Evolutionary conservation across 2,329 filamentous ascomycete genomes (phyloP), one percentile per base, ranked within the genome.

Genomic region (Botryotinia globosa): DNA sequence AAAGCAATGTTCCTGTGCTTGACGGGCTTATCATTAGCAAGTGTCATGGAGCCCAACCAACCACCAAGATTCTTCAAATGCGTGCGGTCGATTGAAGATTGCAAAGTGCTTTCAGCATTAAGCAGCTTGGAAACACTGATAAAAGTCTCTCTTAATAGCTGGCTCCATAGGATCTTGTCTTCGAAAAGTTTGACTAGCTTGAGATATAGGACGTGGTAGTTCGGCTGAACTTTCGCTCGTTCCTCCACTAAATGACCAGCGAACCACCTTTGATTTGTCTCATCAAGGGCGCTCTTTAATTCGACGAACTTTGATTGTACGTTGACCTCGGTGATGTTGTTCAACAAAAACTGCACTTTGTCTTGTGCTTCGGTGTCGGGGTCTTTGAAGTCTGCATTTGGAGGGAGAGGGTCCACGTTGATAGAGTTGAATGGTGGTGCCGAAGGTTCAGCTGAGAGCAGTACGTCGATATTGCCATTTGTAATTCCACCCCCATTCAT

Each of bases 1-100:
- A 99, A 98, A 2, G 95, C 97, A 74, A 99, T 94, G 80, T 98
- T 97, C 79, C 92, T 94, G 81, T 98, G 94, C 80, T 95, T 94
- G 83, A 99, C 97, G 0, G 96, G 96, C 80, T 95, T 95, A 80
- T 99, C 92, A 70, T 95, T 91, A 39, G 96, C 96, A 72, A 99
- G 89, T 1, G 96, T 99, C 78, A 99, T 82, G 29, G 95, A 92
- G 18, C 96, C 96, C 58, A 99, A 89, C 97, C 97, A 99, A 56
- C 90, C 90, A 74, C 94, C 96, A 22, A 99, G 87, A 79, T 97
- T 98, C 83, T 98, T 98, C 48, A 99, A 85, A 77, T 97, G 93
- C 3, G 90, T 90, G 75, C 96, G 88, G 79, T 99, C 97, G 0
- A 91, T 92, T 1, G 92, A 89, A 73, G 92, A 96, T 78, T 91